Base-by-base conservation (phyloP, 352 stramenopile genomes). In the Bremia lactucae region DNA sequence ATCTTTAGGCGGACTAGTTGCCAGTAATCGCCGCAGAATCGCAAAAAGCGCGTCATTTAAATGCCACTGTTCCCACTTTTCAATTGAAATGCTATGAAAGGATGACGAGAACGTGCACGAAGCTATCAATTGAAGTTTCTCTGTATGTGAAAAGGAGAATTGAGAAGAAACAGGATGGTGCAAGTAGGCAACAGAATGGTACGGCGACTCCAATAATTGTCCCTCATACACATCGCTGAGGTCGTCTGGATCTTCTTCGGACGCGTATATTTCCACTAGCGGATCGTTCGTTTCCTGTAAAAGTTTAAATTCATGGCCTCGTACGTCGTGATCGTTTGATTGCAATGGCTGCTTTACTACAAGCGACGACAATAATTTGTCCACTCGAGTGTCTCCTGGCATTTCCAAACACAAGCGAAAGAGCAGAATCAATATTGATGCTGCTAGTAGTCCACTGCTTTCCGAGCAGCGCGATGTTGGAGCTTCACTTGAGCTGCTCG, bases 141-240 rank as follows among this genome's bases (percentile, higher is more conserved):
- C 51, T n/a, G n/a, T n/a, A 33, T 16, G 10, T 5, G 10, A 33
- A n/a, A n/a, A n/a, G n/a, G n/a, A n/a, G n/a, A n/a, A n/a, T n/a
- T n/a, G n/a, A n/a, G n/a, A n/a, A n/a, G n/a, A n/a, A n/a, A n/a
- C n/a, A n/a, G n/a, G n/a, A n/a, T n/a, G n/a, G n/a, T n/a, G n/a
- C n/a, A n/a, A n/a, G n/a, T n/a, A n/a, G n/a, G n/a, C n/a, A n/a
- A n/a, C n/a, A n/a, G n/a, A n/a, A 23, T 46, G 34, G 11, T 8
- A 5, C 1, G 34, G 33, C 26, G 19, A 10, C 20, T 45, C 36
- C 25, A 48, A 44, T 26, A 62, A 49, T 16, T 60, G 51, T 31
- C 66, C 70, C 37, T 83, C 64, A 37, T 83, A 83, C 6, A 83
- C 64, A 38, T 74, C 46, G 49, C 66, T 72, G 16, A 83, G 42